Base-by-base conservation (phyloP, 208 protist species). In the Trypanosoma grayi region DNA sequence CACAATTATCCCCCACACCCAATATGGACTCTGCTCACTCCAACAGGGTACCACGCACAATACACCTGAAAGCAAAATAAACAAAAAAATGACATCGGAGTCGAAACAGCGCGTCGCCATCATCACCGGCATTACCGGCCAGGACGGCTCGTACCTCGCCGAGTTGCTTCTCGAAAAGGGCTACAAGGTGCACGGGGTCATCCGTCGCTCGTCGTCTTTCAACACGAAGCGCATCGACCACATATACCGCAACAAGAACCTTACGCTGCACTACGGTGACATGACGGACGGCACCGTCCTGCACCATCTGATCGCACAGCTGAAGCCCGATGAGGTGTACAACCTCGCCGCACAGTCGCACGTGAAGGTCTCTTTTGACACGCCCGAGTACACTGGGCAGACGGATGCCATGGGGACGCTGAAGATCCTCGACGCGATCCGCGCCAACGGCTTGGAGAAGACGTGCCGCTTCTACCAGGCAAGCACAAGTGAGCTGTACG, bases 281-380 rank as follows among this genome's bases (percentile, higher is more conserved):
- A 71, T 98, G 50, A 97, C 92, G 10, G 96, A 98, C 63, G 77
- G 79, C 2, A 90, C 77, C 25, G 79, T 74, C 56, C 73, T 98
- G 14, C 66, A 85, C 22, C 25, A 53, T 14, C 92, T 98, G 50
- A 74, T 98, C 33, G 47, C 60, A 8, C 41, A 66, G 40, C 64
- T 96, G 36, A 47, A 70, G 34, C 93, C 93, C n/a, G 68, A 72
- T 48, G 93, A 97, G 54, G 71, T 98, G 7, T 97, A 98, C 70
- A 97, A 97, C 72, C 75, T 98, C 14, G 85, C 74, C 14, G 97
- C 97, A 7, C 94, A 98, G 76, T 93, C 79, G 34, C 93, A 98
- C 67, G 93, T 98, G 22, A 97, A 97, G 66, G 94, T 98, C 8
- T 98, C 93, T 16, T 98, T 98, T 73, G 96, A 98, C 30, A 85